Evolutionary conservation across 345 rosid genomes (phyloP), one percentile per base, ranked within the genome.

Genomic region (Bretschneidera sinensis): DNA sequence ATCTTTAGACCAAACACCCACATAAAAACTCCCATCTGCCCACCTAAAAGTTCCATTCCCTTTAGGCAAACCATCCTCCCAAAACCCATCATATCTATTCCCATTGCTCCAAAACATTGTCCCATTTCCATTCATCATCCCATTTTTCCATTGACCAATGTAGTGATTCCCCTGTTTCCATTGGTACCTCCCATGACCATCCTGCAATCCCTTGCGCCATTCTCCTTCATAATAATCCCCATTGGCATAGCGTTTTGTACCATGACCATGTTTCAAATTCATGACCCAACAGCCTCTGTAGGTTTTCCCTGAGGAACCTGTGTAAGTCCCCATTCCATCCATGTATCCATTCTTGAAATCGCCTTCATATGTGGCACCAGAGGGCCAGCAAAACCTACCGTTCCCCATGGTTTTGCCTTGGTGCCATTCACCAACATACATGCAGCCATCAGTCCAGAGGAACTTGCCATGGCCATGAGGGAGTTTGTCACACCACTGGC

Each of bases 351-450:
- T 75, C 66, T 85, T 90, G 84, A 94, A 94, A 24, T 94, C 97
- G 9, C 99, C 99, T 73, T 94, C 96, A 59, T 94, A 94, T 10
- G 92, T 88, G 24, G 97, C 95, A 18, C 97, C 98, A 23, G 83
- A 83, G 0, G 97, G 97, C 98, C 98, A 89, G 25, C 89, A 76
- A 51, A 92, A 94, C 65, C 78, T 86, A 16, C 99, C 99, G 25
- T 78, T 85, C 13, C 99, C 97, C 78, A 68, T 81, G 21, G 78
- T 81, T 58, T 82, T 86, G 4, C 99, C 97, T 48, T 70, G 47
- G 47, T 35, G 57, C 99, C 99, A 94, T 43, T 91, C 95, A 21
- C 99, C 99, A 4, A 86, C 79, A 55, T 94, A 94, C 92, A 88
- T 85, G 64, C 95, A 94, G 24, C 97, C 96, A 63, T 94, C 99